Base-by-base conservation (phyloP, 495 filamentous ascomycete genomes). In the Neurospora cerealis region DNA sequence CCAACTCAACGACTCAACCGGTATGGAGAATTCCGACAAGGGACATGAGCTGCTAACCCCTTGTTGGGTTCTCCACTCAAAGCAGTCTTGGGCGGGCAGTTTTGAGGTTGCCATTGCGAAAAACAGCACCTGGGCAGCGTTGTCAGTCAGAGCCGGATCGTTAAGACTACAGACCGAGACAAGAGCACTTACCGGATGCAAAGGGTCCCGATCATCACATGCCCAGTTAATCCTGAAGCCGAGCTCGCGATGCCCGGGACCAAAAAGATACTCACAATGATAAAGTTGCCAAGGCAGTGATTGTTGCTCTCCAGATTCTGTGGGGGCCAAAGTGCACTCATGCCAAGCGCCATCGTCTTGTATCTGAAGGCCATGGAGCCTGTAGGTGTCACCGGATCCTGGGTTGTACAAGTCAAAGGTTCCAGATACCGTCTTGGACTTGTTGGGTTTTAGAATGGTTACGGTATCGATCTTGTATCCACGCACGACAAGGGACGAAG, bases 171-270 rank as follows among this genome's bases (percentile, higher is more conserved):
- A n/a, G n/a, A n/a, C n/a, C n/a, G n/a, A n/a, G n/a, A 73, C n/a
- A 46, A 69, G 1, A 5, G n/a, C 8, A 46, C 74, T 75, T 44
- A 74, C 79, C 78, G 79, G 74, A 70, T 78, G 74, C 9, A 71
- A 70, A 0, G 77, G 78, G 34, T 79, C 78, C 37, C 75, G 69
- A 69, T 78, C 79, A 42, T 80, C 77, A 54, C 78, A 81, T 37
- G 74, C 75, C 78, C 79, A 81, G 36, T 75, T 44, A 11, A 81
- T 17, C 46, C 74, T 66, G 48, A 81, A 78, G 3, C 71, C 73
- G 21, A 78, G 24, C 2, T 69, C 44, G 21, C 66, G 69, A 24
- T 54, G 21, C 5, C 41, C 40, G 17, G 71, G 70, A 10, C 75
- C 73, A 6, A 80, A 44, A 21, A 66, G 28, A 28, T 77, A 77